Evolutionary conservation across 208 protist species (phyloP).

Genomic region (Trypanosoma grayi): DNA sequence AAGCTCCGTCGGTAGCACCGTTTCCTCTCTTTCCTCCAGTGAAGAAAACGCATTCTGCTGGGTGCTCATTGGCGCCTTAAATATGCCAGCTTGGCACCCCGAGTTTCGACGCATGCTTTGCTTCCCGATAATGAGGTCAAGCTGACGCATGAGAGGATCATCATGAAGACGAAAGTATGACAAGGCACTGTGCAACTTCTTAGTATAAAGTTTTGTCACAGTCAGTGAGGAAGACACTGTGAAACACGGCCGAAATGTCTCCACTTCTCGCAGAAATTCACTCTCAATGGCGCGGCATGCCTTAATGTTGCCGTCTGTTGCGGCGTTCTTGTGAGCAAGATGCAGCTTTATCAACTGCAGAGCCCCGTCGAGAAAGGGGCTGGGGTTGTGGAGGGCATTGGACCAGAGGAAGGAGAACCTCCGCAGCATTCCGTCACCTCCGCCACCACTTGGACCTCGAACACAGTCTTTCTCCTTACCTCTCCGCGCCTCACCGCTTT

Average conservation of each 20-base stretch:
- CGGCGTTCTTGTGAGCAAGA: slow-evolving; percentile 72
- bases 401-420: slow-evolving; percentile 13
- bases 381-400: slow-evolving; percentile 27
- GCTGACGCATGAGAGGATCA: slow-evolving; percentile 78
- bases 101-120: slow-evolving; percentile 47
- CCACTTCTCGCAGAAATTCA: slow-evolving; percentile 78
- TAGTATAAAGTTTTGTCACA: slow-evolving; percentile 69
- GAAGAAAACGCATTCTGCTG: background rate
- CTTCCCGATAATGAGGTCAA: slow-evolving; percentile 74
- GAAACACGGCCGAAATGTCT: slow-evolving; percentile 78
- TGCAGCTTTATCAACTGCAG: slow-evolving; percentile 85
- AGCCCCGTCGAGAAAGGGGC: slow-evolving; percentile 70
- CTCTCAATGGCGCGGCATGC: slow-evolving; percentile 72
- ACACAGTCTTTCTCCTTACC: no score
- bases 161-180: slow-evolving; percentile 78
- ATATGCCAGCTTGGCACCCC: slow-evolving; percentile 10
- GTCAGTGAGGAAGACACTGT: slow-evolving; percentile 72
- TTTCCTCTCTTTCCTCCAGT: slow-evolving; percentile 53
- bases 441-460: background rate
- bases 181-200: slow-evolving; percentile 61
- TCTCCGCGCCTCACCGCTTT: no score
- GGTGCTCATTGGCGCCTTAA: slow-evolving; percentile 9
- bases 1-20: slow-evolving; percentile 71
- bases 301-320: slow-evolving; percentile 44
- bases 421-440: slow-evolving; percentile 19